Evolutionary conservation across 495 filamentous ascomycete species (phyloP), one percentile per base, ranked within the genome.

Genomic region (Aspergillus diversus): DNA sequence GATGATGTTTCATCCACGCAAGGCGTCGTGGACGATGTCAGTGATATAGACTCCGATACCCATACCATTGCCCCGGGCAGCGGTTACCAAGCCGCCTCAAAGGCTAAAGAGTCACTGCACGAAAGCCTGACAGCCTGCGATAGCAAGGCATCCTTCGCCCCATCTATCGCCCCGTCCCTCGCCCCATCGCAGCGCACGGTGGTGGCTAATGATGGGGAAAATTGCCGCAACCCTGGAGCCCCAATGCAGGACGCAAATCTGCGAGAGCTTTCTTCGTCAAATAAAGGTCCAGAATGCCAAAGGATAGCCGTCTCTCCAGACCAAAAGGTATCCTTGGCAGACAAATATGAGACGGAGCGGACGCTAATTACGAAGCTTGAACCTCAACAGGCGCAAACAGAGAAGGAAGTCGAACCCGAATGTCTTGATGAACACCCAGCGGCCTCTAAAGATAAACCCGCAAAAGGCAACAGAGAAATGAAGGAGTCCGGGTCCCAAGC

Each of bases 1-100:
- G 74, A 74, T 60, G 65, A 69, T 33, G 54, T 59, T 11, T 72
- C 71, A 2, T 77, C 75, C 7, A 63, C 71, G 5, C 46, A 64
- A 42, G 71, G 69, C 15, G 51, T 73, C 39, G 54, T 64, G 49
- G 75, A 77, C 49, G 76, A 70, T 46, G 47, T 62, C 17, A 60
- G 59, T 17, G 67, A 67, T 3, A 32, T 64, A 13, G 55, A 55
- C 31, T 71, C 71, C n/a, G 59, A 67, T 17, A 61, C 65, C 21
- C 56, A 62, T 3, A 75, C 69, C 46, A 57, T 71, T n/a, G 46
- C 57, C 33, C 33, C 52, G 15, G 43, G 55, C 2, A 60, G 57
- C 46, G 39, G 55, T 33, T 55, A 59, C 11, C 56, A 59, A 55
- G 52, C 42, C 15, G 51, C 51, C 21, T 33, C 46, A 16, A 21